Percentiles rank a stretch among this genome's conserved stretches.
phyloP scores from a whole-genome alignment of 2,329 filamentous ascomycete species.

The Penicillium hordei region DNA sequence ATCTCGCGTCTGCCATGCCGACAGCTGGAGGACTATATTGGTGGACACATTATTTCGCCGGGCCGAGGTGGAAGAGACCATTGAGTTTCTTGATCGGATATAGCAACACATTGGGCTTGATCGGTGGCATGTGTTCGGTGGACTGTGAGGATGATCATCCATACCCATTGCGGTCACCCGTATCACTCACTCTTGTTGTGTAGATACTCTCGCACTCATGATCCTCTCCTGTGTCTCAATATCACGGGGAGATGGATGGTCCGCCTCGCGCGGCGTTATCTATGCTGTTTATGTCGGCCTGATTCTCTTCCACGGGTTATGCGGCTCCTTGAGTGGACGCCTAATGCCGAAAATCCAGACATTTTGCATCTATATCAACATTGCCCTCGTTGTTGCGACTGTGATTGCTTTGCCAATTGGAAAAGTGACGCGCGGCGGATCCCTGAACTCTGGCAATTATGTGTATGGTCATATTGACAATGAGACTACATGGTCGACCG shows the following conservation, averaged over 20 bases:
- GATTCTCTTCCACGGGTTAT: constrained; percentile 55
- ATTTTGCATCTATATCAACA: constrained; percentile 56
- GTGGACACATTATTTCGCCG: constrained; percentile 61
- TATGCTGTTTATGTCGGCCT: constrained; percentile 58
- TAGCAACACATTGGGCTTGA: constrained; percentile 60
- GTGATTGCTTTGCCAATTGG: constrained; percentile 59
- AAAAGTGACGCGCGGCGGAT: constrained; percentile 31
- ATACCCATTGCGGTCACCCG: background rate
- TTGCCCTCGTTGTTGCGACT: constrained; percentile 56
- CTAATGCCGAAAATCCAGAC: constrained; percentile 62
- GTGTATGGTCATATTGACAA: constrained; percentile 61
- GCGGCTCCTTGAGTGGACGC: constrained; percentile 54
- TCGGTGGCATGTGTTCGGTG: constrained; percentile 62
- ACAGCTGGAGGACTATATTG: constrained; percentile 61
- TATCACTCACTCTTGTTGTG: background rate
- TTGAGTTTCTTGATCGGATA: constrained; percentile 62
- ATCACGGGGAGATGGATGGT: constrained; percentile 57
- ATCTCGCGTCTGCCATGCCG: constrained; percentile 57
- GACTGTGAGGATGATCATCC: constrained; percentile 48
- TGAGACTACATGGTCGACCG: constrained; percentile 57
- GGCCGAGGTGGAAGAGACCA: constrained; percentile 55
- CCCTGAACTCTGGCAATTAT: constrained; percentile 44
- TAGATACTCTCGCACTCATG: constrained; percentile 34
- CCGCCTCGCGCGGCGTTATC: constrained; percentile 55
- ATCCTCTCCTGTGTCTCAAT: constrained; percentile 58